Evolutionary conservation across 2,329 filamentous ascomycete genomes (phyloP), one percentile per base, ranked within the genome.

Genomic region (Diaporthe sp.): DNA sequence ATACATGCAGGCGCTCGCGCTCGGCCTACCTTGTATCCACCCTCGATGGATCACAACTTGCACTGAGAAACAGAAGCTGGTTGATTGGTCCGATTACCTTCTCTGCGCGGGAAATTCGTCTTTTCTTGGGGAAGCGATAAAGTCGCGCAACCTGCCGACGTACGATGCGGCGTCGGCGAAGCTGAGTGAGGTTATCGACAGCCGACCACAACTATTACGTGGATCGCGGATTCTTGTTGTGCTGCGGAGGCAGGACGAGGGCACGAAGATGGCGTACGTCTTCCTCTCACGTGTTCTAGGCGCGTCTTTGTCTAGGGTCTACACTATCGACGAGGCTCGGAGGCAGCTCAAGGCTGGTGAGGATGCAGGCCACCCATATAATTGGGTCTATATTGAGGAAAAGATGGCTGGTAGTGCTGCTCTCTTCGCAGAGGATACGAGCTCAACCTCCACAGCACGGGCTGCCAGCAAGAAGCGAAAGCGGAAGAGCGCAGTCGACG

Each of bases 1-100:
- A 82, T 98, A 97, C 83, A 94, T 98, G 88, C 96, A 98, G 84
- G 97, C 97, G 0, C 89, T 99, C 2, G 96, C 97, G 0, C 89
- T 99, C 0, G 95, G 95, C 0, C 85, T 99, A 0, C 97, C 97
- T 0, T 98, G 96, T 80, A 87, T 99, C 2, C 93, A 95, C 8
- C 90, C 92, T 8, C 92, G 93, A 73, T 99, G 97, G 96, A 87
- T 98, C 65, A 88, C 90, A 37, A 90, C 94, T 68, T 98, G 94
- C 77, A 83, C 96, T 4, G 83, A 87, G 1, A 90, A 90, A 44
- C 86, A 88, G 8, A 81, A 85, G 10, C 84, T 96, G 0, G 84
- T 97, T 0, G 90, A 94, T 70, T 98, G 96, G 94, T 86, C 89
- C 10, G 90, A 92, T 0, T 98, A 98, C 80, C 89, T 98, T 0